A percentile compares a stretch with the other conserved stretches of the same genome.
phyloP scores from a whole-genome alignment of 345 rosid species.

The Sonneratia alba region DNA sequence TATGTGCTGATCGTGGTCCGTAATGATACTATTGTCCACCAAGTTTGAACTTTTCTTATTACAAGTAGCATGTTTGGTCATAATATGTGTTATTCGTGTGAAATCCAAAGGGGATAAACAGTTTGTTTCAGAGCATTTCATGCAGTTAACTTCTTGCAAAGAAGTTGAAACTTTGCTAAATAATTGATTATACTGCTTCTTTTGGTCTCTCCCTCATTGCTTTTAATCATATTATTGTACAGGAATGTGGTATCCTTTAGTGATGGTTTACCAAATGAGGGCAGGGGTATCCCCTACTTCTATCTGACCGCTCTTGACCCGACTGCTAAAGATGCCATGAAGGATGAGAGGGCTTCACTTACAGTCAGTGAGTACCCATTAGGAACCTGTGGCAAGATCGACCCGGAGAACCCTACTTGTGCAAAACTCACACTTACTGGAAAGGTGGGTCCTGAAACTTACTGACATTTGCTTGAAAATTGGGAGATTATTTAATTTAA shows the following conservation, averaged over 20 bases:
- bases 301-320: conserved; percentile 95
- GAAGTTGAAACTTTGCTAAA: not conserved
- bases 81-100: not conserved
- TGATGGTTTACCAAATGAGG: conserved; percentile 53
- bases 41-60: not conserved
- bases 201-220: not conserved
- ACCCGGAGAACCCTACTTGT: conserved; percentile 87
- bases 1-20: not conserved
- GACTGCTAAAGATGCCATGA: conserved; percentile 70
- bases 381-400: conserved; percentile 80
- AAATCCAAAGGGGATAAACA: not conserved
- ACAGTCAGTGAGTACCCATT: conserved; percentile 74
- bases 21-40: not conserved
- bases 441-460: conserved; percentile 31
- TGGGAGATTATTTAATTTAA: not conserved
- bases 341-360: conserved; percentile 67
- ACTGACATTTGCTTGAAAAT: not conserved
- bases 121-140: not conserved
- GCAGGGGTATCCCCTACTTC: conserved; percentile 77
- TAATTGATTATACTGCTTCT: not conserved
- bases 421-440: conserved; percentile 92
- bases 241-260: conserved; percentile 93
- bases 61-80: not conserved
- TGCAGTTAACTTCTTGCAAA: not conserved
- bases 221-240: conserved; percentile 4